Conservation (phyloP, 1,284 basidiomycete species). For the Ustilago bromivora region DNA sequence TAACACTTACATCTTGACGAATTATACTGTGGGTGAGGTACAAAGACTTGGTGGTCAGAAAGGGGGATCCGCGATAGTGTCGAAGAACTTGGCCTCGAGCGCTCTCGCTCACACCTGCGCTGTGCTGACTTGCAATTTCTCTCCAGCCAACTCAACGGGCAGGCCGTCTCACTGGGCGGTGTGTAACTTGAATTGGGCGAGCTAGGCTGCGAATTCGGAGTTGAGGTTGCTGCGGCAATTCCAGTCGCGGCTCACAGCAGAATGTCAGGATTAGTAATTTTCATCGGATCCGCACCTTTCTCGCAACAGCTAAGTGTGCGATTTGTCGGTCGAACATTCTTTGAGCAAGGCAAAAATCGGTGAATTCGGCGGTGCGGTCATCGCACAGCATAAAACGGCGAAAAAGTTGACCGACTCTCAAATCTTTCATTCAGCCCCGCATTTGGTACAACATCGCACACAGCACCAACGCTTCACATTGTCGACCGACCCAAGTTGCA, state of each 20-base stretch:
- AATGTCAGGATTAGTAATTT: slow-evolving; percentile 23
- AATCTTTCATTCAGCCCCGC: slow-evolving; percentile 10
- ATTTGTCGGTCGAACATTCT: slow-evolving; percentile 1
- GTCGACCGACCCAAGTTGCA: slow-evolving; percentile 8
- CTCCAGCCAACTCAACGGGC: neutral
- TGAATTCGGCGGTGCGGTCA: slow-evolving; percentile 15
- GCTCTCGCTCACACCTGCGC: slow-evolving; percentile 6
- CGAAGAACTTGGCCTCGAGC: slow-evolving; percentile 29
- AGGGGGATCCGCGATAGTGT: slow-evolving; percentile 32
- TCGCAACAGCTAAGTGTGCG: neutral
- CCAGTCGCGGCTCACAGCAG: neutral
- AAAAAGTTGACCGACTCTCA: slow-evolving; percentile 25
- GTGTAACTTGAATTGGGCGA: neutral
- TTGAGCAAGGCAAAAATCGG: neutral
- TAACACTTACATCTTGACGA: slow-evolving; percentile 54
- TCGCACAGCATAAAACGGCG: slow-evolving; percentile 10
- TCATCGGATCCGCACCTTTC: slow-evolving; percentile 5
- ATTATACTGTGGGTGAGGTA: slow-evolving; percentile 40
- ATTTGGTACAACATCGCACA: neutral
- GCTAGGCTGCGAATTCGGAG: neutral
- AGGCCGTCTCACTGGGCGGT: too few species aligned
- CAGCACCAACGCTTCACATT: neutral
- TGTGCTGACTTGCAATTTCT: slow-evolving; percentile 1
- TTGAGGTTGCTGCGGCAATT: slow-evolving; percentile 48
- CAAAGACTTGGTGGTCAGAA: slow-evolving; percentile 49